Percentiles rank a stretch among this genome's conserved stretches.
These are phyloP conservation scores for Dalbergia cultrata DNA, from an alignment of 306 rosid species.

Conservation along the genomic window DNA sequence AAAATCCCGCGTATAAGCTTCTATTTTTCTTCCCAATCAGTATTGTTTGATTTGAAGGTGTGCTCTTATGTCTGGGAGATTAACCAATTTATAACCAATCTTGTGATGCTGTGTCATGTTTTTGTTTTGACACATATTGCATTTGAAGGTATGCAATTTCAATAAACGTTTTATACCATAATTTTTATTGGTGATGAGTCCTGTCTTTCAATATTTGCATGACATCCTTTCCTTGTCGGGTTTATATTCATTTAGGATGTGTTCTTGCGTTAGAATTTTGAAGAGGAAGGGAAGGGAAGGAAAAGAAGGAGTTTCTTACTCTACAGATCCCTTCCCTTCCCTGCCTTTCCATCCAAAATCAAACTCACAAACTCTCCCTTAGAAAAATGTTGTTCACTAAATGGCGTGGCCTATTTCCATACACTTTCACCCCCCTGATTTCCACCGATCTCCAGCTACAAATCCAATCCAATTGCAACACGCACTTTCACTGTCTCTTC, in stretches of 20 bases:
- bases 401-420: background rate
- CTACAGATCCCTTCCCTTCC: no score
- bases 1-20: constrained; percentile 1
- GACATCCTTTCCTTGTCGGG: constrained; percentile 16
- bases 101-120: constrained; percentile 9
- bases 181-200: background rate
- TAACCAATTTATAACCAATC: constrained; percentile 8
- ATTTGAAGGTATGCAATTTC: constrained; percentile 14
- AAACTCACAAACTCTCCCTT: no score
- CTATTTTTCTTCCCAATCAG: constrained; percentile 8
- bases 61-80: background rate
- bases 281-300: no score
- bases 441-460: background rate
- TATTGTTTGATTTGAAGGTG: constrained; percentile 3
- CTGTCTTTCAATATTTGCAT: background rate
- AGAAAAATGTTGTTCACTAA: no score
- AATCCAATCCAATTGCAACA: background rate
- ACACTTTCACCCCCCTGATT: background rate
- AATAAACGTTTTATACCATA: background rate
- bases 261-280: no score
- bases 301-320: no score
- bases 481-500: background rate
- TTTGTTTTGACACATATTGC: background rate
- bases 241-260: background rate
- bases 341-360: no score